Conservation (phyloP, 2,329 filamentous ascomycete genomes). For the Microdochium nivale region DNA sequence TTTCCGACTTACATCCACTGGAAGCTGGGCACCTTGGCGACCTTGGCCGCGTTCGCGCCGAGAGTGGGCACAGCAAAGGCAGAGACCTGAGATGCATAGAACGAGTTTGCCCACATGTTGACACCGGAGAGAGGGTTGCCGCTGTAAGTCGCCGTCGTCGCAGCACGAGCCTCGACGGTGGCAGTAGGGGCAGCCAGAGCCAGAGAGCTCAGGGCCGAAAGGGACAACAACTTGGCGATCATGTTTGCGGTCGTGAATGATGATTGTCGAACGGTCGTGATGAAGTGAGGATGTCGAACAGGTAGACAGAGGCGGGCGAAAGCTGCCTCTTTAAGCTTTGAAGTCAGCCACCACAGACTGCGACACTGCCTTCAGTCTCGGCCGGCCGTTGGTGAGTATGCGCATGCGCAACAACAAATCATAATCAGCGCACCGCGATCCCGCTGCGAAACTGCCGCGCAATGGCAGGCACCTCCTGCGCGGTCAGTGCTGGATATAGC, state of each 20-base stretch:
- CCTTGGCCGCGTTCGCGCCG: slow-evolving; percentile 41
- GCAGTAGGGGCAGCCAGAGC: slow-evolving; percentile 27
- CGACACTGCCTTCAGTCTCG: too few relatives aligned
- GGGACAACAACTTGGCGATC: slow-evolving; percentile 19
- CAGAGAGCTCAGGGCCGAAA: slow-evolving; percentile 24
- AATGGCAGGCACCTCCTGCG: not conserved
- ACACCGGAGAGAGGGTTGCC: slow-evolving; percentile 48
- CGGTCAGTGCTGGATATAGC: not conserved
- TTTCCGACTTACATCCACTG: slow-evolving; percentile 36
- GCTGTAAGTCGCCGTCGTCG: slow-evolving; percentile 27
- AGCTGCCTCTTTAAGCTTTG: not conserved
- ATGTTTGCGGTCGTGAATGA: slow-evolving; percentile 7
- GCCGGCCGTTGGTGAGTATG: too few relatives aligned
- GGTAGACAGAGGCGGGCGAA: not conserved
- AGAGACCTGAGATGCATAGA: slow-evolving; percentile 46
- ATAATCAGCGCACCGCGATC: too few relatives aligned
- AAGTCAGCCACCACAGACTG: too few relatives aligned
- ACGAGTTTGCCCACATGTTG: slow-evolving; percentile 42
- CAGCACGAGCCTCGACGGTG: slow-evolving; percentile 10
- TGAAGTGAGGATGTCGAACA: not conserved
- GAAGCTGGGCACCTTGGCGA: slow-evolving; percentile 43
- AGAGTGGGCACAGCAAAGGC: slow-evolving; percentile 53
- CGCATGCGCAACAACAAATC: too few relatives aligned
- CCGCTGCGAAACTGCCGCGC: not conserved
- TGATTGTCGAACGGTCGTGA: not conserved